Percentiles rank a stretch among this genome's conserved stretches.
phyloP scores from a whole-genome alignment of 192 early-diverging fungal genomes.

The Gigaspora rosea region DNA sequence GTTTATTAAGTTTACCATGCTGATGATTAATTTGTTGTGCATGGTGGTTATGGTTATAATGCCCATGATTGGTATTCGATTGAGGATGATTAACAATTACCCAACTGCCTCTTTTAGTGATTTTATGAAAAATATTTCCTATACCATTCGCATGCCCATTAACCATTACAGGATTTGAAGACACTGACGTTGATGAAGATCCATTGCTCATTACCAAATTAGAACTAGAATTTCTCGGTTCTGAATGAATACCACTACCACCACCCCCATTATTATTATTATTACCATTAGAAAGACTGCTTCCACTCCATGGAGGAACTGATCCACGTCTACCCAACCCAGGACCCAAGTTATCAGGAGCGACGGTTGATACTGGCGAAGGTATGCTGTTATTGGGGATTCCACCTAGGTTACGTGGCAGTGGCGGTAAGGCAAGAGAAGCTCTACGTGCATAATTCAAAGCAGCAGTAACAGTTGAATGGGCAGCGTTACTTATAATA shows the following conservation, averaged over 20 bases:
- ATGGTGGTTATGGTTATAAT: conserved; percentile 31
- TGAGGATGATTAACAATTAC: neutral
- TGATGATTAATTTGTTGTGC: conserved; percentile 28
- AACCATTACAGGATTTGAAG: neutral
- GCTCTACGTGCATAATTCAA: conserved; percentile 23
- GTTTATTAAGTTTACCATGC: conserved; percentile 26
- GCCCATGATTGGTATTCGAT: neutral
- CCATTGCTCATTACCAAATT: neutral
- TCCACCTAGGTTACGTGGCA: conserved; percentile 9
- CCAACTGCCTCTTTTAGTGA: conserved; percentile 21
- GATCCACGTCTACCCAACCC: conserved; percentile 8
- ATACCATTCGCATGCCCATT: neutral
- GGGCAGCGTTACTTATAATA: neutral
- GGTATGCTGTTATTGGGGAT: neutral
- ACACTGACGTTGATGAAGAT: neutral
- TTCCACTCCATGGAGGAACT: conserved; percentile 29
- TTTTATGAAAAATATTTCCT: neutral
- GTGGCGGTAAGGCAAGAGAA: conserved; percentile 17
- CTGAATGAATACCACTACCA: neutral
- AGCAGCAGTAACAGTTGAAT: conserved; percentile 6
- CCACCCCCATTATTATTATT: neutral
- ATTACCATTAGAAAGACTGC: conserved; percentile 22
- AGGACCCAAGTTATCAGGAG: conserved; percentile 17
- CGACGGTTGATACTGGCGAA: neutral
- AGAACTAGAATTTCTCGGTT: neutral